Evolutionary conservation across 1,139 yeast genomes (phyloP), one percentile per base, ranked within the genome.

Genomic region (Saccharomycopsis hybrid): DNA sequence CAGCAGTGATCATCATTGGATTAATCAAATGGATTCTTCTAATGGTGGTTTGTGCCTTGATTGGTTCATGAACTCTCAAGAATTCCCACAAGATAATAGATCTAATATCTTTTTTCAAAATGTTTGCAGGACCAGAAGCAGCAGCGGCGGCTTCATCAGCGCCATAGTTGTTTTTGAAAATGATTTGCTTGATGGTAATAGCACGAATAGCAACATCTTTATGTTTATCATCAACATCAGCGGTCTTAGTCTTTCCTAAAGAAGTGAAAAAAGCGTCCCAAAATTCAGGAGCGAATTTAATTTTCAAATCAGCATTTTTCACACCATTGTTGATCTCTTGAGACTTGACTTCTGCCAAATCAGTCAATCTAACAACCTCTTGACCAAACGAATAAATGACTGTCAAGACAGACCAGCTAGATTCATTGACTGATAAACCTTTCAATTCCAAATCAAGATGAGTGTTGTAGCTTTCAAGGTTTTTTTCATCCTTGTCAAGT

Each of bases 11-110:
- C 5, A 36, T 37, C n/a, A 28, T 37, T 8, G 44, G 36, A 37
- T 43, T 46, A 18, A 70, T 68, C 32, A 68, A 54, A 55, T 61
- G 67, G 28, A 69, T 59, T 54, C 65, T 52, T 71, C 77, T 58
- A 61, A 70, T 44, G 55, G 68, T 58, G 55, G 73, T 63, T 54
- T 56, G 50, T 56, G 59, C 75, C 28, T 72, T 72, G 42, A 65
- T 67, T 35, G 64, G 56, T 37, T 63, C 64, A 31, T 61, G 60
- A 25, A 73, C 80, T 55, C 69, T 70, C n/a, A 74, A 69, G 58
- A 79, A 80, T 59, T 80, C 85, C 85, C 85, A 80, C 29, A 80
- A 65, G 24, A 80, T 55, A 25, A 80, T 71, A 32, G 74, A 62
- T 56, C 72, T 67, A 44, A 80, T 68, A 51, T 72, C 71, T 61